Percentiles rank a stretch among this genome's conserved stretches.
Evolutionary conservation across 495 filamentous ascomycete species (phyloP).

Genomic region (Hyaloscypha hepaticicola): DNA sequence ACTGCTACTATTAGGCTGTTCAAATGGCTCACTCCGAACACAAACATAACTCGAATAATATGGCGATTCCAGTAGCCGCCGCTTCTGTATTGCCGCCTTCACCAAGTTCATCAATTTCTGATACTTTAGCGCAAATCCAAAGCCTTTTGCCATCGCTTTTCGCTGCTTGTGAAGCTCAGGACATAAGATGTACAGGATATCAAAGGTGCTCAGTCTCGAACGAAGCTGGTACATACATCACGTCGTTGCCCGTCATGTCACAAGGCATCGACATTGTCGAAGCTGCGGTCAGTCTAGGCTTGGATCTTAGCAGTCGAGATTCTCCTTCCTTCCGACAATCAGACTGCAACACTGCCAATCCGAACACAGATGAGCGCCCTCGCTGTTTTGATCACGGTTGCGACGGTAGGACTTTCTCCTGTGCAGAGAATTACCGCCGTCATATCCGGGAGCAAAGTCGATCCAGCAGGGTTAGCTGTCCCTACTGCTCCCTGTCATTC

Average conservation of each 20-base stretch:
- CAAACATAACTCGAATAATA: no score
- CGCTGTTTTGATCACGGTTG: slow-evolving; percentile 1
- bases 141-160: slow-evolving; percentile 1
- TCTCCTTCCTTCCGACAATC: slow-evolving; percentile 1
- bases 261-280: background rate
- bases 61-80: no score
- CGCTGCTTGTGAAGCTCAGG: background rate
- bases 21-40: no score
- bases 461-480: no score
- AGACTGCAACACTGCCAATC: background rate
- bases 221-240: background rate
- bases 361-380: slow-evolving; percentile 1
- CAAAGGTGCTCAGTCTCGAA: slow-evolving; percentile 1
- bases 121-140: slow-evolving; percentile 1
- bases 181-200: background rate
- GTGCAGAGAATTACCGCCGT: no score
- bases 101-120: background rate
- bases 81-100: no score
- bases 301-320: background rate
- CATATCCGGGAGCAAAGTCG: no score
- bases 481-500: no score
- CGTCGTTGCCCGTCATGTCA: background rate
- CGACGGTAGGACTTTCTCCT: background rate
- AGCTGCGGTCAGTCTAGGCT: background rate
- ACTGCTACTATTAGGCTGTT: no score